Conservation (phyloP, 192 early-diverging fungal species). For the Coemansia sp. region DNA sequence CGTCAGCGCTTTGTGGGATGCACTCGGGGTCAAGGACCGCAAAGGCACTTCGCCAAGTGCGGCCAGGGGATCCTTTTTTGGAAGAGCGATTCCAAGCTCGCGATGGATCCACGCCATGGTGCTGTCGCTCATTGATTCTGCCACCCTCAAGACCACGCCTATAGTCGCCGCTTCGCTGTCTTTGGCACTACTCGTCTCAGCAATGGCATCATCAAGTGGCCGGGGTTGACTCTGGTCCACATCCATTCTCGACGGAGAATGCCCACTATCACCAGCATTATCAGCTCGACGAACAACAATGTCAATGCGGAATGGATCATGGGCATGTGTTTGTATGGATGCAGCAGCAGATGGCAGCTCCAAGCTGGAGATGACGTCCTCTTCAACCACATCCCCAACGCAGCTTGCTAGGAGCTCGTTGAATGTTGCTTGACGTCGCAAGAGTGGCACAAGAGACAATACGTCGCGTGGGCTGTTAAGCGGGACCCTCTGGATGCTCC, state of each 20-base stretch:
- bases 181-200: neutral
- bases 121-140: conserved; percentile 15
- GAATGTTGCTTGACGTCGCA: conserved; percentile 49
- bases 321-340: conserved; percentile 28
- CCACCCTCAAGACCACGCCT: conserved; percentile 31
- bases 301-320: conserved; percentile 53
- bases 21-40: neutral
- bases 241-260: conserved; percentile 7
- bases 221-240: neutral
- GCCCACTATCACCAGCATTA: neutral
- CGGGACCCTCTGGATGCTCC: conserved; percentile 38
- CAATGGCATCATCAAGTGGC: neutral
- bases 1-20: conserved; percentile 24
- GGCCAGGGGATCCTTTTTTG: conserved; percentile 14
- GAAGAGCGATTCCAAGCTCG: conserved; percentile 8
- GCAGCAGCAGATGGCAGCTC: neutral
- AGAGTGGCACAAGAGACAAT: conserved; percentile 19
- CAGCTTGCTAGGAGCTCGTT: conserved; percentile 49
- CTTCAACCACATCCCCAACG: neutral
- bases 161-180: neutral
- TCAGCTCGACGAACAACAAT: conserved; percentile 7
- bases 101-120: conserved; percentile 40
- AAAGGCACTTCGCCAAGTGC: conserved; percentile 17
- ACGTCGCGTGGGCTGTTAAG: conserved; percentile 21
- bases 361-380: neutral